Percentiles rank a stretch among this genome's conserved stretches.
Evolutionary conservation across 768 basidiomycete genomes (phyloP).

Genomic region (Phlebiopsis flavidoalba): DNA sequence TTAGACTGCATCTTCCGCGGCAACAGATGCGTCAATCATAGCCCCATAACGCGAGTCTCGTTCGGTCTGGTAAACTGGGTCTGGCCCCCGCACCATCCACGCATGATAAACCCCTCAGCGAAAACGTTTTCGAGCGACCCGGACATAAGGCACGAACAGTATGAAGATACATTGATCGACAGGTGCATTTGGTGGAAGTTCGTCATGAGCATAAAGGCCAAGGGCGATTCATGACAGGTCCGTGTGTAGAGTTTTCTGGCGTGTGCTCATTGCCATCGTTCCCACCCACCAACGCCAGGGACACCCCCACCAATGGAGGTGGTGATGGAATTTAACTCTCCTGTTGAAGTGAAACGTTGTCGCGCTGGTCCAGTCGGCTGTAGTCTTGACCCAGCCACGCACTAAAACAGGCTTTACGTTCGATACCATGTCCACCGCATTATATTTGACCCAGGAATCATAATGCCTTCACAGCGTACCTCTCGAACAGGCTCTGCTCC

Average conservation of each 20-base stretch:
- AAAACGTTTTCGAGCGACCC: background rate
- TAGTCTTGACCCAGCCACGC: background rate
- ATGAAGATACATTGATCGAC: background rate
- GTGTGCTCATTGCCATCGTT: background rate
- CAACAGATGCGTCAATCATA: no score
- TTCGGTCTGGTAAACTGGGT: background rate
- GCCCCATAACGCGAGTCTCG: no score
- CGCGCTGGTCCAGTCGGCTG: background rate
- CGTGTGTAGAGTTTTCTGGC: background rate
- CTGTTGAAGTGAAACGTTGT: background rate
- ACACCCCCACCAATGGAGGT: background rate
- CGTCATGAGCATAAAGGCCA: background rate
- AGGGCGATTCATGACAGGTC: background rate
- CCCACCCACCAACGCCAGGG: background rate
- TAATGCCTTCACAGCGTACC: background rate
- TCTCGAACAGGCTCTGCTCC: background rate
- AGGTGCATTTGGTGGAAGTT: background rate
- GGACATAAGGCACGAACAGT: background rate
- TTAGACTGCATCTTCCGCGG: no score
- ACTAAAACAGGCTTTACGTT: background rate
- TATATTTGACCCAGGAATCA: background rate
- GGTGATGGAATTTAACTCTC: background rate
- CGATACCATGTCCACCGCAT: background rate
- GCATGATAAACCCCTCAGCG: background rate
- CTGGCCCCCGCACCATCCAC: conserved; percentile 11